Conservation (phyloP, 331 rosid genomes). For the Arachis monticola region DNA sequence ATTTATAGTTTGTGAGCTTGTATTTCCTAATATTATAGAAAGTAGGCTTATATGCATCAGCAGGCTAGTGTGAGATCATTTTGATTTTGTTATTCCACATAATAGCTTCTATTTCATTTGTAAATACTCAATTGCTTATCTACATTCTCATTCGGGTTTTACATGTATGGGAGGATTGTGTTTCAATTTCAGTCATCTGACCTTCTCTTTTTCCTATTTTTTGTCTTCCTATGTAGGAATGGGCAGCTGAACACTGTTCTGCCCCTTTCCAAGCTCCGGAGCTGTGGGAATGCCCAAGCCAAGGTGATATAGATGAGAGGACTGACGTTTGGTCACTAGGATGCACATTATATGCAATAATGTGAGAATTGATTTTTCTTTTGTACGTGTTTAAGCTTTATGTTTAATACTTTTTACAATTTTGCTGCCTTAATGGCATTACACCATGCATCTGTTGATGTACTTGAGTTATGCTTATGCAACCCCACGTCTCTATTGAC, state of each 20-base stretch:
- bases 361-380: constrained; percentile 61
- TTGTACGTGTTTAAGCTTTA: constrained; percentile 20
- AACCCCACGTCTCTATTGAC: constrained; percentile 2
- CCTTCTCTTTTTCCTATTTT: constrained; percentile 28
- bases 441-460: constrained; percentile 6
- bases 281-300: constrained; percentile 99
- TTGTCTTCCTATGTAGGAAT: constrained; percentile 67
- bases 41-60: constrained; percentile 16
- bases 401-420: constrained; percentile 17
- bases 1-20: constrained; percentile 17
- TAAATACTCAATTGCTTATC: constrained; percentile 22
- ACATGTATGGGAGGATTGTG: constrained; percentile 32
- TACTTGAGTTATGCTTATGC: background rate
- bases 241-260: constrained; percentile 98
- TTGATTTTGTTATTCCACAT: background rate
- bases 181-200: constrained; percentile 31
- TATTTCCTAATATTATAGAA: constrained; percentile 12
- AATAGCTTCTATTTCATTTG: constrained; percentile 1
- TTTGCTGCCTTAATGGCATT: background rate
- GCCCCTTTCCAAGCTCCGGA: constrained; percentile 99
- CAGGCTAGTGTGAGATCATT: constrained; percentile 8
- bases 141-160: constrained; percentile 29
- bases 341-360: constrained; percentile 94
- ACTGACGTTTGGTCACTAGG: constrained; percentile 97
- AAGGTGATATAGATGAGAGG: constrained; percentile 86